phyloP scores from a whole-genome alignment of 108 stramenopile genomes.

The Cyclotella sp. region DNA sequence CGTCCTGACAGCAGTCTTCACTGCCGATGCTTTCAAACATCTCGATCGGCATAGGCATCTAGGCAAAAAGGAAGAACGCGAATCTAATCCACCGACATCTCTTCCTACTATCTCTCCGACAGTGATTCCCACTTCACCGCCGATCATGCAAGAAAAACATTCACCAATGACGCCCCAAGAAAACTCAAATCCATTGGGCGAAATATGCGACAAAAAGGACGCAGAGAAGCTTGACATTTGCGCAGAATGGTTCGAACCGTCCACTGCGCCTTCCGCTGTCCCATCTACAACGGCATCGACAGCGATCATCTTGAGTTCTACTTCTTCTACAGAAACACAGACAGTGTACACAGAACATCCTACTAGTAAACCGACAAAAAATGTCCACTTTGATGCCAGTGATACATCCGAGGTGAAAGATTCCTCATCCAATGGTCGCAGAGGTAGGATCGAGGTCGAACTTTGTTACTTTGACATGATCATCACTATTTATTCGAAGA shows the following conservation, averaged over 20 bases:
- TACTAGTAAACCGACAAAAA: neutral
- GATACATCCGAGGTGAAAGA: too few relatives aligned
- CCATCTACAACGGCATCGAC: neutral
- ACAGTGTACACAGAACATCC: neutral
- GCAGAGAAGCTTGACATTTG: constrained; percentile 3
- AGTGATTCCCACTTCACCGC: neutral
- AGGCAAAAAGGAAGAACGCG: neutral
- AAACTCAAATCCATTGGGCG: neutral
- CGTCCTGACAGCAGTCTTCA: neutral
- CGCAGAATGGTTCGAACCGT: neutral
- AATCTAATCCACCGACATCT: neutral
- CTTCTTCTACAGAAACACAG: too few relatives aligned
- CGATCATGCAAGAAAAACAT: neutral
- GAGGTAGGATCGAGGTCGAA: neutral
- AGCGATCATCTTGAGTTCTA: neutral
- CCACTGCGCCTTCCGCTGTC: neutral
- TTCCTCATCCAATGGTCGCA: neutral
- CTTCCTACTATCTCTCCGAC: neutral
- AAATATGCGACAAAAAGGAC: constrained; percentile 7
- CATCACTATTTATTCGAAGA: neutral
- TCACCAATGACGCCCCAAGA: neutral
- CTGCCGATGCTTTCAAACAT: neutral
- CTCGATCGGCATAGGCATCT: neutral
- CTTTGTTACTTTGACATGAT: constrained; percentile 1
- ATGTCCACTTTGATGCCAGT: neutral